Conservation (phyloP, 345 rosid species). For the Raphanus raphanistrum region DNA sequence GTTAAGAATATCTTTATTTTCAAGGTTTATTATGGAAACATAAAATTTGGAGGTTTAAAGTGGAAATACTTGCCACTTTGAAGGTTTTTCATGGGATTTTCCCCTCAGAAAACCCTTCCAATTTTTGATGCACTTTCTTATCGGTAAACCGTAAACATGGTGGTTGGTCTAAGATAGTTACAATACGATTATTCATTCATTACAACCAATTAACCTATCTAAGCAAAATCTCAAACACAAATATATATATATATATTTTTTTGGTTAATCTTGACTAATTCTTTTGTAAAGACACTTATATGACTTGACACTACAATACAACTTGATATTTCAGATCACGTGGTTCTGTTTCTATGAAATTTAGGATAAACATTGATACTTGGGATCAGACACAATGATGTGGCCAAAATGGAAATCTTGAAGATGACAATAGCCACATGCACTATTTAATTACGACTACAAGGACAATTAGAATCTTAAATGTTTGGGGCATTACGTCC, state of each 20-base stretch:
- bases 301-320: background rate
- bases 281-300: background rate
- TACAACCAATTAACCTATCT: background rate
- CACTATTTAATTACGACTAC: background rate
- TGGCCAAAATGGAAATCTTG: background rate
- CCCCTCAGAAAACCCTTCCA: conserved; percentile 17
- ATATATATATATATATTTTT: background rate
- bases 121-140: background rate
- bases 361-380: background rate
- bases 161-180: conserved; percentile 61
- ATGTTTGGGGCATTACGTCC: background rate
- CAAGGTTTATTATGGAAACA: too few species aligned
- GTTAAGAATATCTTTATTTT: too few species aligned
- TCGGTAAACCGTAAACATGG: conserved; percentile 55
- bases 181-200: background rate
- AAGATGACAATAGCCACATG: background rate
- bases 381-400: background rate
- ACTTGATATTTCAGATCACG: background rate
- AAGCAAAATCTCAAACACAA: background rate
- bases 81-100: too few species aligned
- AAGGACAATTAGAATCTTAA: background rate
- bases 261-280: background rate
- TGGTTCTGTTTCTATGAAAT: background rate
- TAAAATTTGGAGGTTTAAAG: too few species aligned
- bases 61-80: too few species aligned